A percentile compares a stretch with the other conserved stretches of the same genome.
These are phyloP conservation scores for Paxillus involutus DNA, from an alignment of 768 basidiomycete species.

Conservation along the genomic window DNA sequence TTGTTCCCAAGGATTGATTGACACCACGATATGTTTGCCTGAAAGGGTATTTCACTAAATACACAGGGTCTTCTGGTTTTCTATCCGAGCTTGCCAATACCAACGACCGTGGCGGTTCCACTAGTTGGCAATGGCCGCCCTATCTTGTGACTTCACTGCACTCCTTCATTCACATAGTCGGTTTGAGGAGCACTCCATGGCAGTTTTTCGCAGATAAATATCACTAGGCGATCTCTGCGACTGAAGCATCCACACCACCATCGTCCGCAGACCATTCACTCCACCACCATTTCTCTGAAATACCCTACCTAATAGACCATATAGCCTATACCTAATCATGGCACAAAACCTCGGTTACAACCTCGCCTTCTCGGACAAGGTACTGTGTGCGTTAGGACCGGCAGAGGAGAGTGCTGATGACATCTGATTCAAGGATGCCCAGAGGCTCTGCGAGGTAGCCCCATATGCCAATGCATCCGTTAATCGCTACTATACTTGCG, in stretches of 20 bases:
- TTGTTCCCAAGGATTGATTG: constrained; percentile 4
- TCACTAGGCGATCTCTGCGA: background rate
- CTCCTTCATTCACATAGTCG: constrained; percentile 14
- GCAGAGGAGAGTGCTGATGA: constrained; percentile 1
- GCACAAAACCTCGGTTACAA: background rate
- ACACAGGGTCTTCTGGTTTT: constrained; percentile 6
- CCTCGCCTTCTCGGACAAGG: constrained; percentile 5
- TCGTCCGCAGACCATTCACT: background rate
- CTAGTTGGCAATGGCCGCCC: constrained; percentile 13
- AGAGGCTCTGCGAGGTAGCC: background rate
- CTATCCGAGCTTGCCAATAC: constrained; percentile 10
- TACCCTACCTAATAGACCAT: background rate
- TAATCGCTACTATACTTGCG: constrained; percentile 11
- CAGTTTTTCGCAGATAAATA: constrained; percentile 18
- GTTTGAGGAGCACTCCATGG: constrained; percentile 20
- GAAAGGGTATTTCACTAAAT: constrained; percentile 2
- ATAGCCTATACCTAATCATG: constrained; percentile 2
- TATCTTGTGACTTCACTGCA: constrained; percentile 13
- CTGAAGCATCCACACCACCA: constrained; percentile 6
- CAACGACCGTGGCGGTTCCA: constrained; percentile 10
- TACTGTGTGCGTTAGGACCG: background rate
- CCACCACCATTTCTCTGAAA: background rate
- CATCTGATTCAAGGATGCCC: constrained; percentile 6
- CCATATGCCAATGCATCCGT: background rate
- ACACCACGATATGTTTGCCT: background rate